Conservation (phyloP, 352 stramenopile genomes). For the Globisporangium irregulare region DNA sequence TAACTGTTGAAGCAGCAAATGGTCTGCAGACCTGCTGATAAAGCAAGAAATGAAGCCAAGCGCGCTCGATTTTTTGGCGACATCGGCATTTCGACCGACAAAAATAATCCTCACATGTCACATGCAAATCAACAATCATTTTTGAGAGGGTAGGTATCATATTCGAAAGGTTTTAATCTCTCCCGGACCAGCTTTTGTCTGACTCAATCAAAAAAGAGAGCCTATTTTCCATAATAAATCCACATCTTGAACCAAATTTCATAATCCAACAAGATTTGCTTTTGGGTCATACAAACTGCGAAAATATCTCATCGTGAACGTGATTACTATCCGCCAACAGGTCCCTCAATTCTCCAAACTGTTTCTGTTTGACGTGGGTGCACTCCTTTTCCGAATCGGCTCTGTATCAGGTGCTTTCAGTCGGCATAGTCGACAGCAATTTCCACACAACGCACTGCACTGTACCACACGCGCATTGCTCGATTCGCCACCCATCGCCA, state of each 20-base stretch:
- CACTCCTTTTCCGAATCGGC: not conserved
- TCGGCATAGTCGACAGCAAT: not conserved
- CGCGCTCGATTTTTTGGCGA: no score
- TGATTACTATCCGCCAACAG: not conserved
- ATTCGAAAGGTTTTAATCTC: not conserved
- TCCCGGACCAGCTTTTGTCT: not conserved
- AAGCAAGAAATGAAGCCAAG: no score
- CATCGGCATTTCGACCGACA: no score
- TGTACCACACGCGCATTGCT: not conserved
- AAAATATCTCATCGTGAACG: no score
- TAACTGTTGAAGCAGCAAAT: no score
- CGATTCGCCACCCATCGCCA: not conserved
- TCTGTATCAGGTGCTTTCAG: not conserved
- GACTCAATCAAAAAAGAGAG: not conserved
- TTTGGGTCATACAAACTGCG: not conserved
- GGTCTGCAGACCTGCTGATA: no score
- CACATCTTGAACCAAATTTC: not conserved
- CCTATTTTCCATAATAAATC: not conserved
- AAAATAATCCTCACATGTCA: not conserved
- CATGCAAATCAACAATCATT: not conserved
- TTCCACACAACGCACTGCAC: not conserved
- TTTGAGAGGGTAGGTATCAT: not conserved
- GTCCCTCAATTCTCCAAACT: not conserved
- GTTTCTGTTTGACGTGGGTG: not conserved
- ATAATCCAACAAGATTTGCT: not conserved